Conservation (phyloP, 2,329 filamentous ascomycete species). For the Phaeoacremonium minimum region DNA sequence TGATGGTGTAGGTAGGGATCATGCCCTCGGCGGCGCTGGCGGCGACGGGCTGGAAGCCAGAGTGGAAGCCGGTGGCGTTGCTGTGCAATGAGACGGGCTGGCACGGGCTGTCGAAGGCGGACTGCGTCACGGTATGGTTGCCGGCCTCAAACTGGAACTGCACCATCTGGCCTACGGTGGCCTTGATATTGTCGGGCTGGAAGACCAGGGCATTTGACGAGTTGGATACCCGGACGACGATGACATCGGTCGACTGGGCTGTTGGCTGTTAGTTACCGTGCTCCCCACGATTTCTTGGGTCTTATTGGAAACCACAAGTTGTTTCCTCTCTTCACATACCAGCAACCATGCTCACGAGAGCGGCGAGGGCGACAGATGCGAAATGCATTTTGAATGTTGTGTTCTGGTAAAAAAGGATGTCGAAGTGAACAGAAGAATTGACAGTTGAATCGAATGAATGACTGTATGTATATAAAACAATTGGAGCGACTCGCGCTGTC, state of each 20-base stretch:
- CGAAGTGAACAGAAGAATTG: no score
- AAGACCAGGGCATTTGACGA: constrained; percentile 55
- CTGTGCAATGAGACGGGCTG: constrained; percentile 52
- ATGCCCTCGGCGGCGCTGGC: constrained; percentile 42
- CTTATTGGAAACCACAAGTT: background rate
- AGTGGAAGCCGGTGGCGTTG: constrained; percentile 58
- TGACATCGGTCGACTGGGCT: constrained; percentile 41
- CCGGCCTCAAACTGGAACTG: constrained; percentile 63
- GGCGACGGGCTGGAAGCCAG: constrained; percentile 61
- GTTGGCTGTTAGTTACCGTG: constrained; percentile 2
- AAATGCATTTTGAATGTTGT: constrained; percentile 46
- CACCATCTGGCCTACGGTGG: constrained; percentile 57
- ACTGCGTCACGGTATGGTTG: constrained; percentile 80
- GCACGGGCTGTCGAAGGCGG: constrained; percentile 69
- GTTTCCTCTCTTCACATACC: constrained; percentile 26
- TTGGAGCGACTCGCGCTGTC: constrained; percentile 41
- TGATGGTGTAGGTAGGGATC: constrained; percentile 67
- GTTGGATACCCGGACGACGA: constrained; percentile 48
- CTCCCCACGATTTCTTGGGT: background rate
- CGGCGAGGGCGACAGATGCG: constrained; percentile 38
- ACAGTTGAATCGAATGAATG: no score
- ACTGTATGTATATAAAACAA: constrained; percentile 16
- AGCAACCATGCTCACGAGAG: constrained; percentile 42
- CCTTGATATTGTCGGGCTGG: constrained; percentile 62
- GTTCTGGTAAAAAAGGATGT: constrained; percentile 10